Percentiles rank a stretch among this genome's conserved stretches.
Conservation (phyloP, 768 basidiomycete species). For the Leccinum pellstonianum region DNA sequence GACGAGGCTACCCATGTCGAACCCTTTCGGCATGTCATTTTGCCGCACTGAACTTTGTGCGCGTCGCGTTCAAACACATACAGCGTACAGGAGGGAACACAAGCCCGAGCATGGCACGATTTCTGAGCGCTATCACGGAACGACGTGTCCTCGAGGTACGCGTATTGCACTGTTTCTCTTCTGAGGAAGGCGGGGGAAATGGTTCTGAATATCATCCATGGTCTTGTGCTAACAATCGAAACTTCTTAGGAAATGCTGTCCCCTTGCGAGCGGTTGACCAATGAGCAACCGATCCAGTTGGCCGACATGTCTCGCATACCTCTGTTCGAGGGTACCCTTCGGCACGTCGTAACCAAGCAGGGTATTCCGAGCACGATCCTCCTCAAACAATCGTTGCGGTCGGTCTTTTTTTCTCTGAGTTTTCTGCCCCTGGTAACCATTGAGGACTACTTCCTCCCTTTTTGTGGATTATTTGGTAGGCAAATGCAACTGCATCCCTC, state of each 20-base stretch:
- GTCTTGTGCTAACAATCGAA: conserved; percentile 2
- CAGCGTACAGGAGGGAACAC: conserved; percentile 5
- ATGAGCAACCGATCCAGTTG: conserved; percentile 44
- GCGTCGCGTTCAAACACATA: conserved; percentile 40
- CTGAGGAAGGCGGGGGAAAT: neutral
- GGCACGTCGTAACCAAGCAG: conserved; percentile 35
- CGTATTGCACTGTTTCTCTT: neutral
- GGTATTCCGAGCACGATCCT: conserved; percentile 36
- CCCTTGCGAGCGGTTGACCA: conserved; percentile 52
- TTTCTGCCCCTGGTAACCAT: neutral
- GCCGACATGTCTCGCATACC: conserved; percentile 51
- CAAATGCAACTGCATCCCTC: conserved; percentile 20
- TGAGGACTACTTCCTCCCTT: neutral
- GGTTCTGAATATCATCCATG: neutral
- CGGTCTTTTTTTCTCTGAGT: neutral
- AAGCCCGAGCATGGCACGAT: conserved; percentile 5
- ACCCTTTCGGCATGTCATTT: conserved; percentile 53
- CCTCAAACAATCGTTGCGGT: conserved; percentile 34
- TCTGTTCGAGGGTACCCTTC: conserved; percentile 43
- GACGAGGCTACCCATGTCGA: conserved; percentile 43
- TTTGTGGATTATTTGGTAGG: conserved; percentile 14
- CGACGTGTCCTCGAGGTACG: conserved; percentile 23
- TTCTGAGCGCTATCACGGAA: conserved; percentile 15
- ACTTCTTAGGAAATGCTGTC: conserved; percentile 46
- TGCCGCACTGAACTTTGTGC: conserved; percentile 60